Evolutionary conservation across 805 yeast species (phyloP).

Genomic region (Pichia deserticola): DNA sequence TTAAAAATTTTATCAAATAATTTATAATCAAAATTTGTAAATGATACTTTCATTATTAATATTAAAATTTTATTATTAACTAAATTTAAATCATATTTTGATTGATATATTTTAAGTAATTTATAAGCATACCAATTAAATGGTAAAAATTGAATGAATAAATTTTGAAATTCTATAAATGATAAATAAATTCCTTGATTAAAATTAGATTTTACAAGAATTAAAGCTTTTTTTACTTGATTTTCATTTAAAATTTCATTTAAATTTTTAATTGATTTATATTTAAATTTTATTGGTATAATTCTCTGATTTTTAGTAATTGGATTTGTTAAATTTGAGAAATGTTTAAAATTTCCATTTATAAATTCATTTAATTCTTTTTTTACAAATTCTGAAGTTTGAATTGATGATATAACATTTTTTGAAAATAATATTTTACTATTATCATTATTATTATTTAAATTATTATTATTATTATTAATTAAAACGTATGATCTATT

Average conservation of each 20-base stretch:
- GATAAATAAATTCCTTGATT: constrained; percentile 11
- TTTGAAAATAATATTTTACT: background rate
- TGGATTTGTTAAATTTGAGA: constrained; percentile 1
- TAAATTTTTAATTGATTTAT: constrained; percentile 4
- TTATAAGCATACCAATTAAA: constrained; percentile 16
- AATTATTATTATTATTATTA: too few relatives aligned
- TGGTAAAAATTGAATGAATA: constrained; percentile 14
- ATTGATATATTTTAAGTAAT: constrained; percentile 14
- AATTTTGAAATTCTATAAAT: constrained; percentile 19
- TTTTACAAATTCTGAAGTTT: constrained; percentile 1
- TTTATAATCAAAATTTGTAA: constrained; percentile 16
- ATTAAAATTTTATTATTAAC: constrained; percentile 12
- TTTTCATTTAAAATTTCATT: constrained; percentile 3
- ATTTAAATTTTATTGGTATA: background rate
- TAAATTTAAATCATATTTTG: constrained; percentile 13
- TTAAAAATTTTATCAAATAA: constrained; percentile 20
- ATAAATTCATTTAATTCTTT: constrained; percentile 1
- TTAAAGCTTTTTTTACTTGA: constrained; percentile 4
- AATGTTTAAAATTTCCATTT: background rate
- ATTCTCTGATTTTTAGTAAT: background rate
- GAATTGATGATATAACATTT: constrained; percentile 1
- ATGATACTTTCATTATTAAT: constrained; percentile 15
- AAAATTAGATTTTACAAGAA: constrained; percentile 5
- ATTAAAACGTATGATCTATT: too few relatives aligned
- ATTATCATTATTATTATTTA: too few relatives aligned